phyloP scores from a whole-genome alignment of 352 stramenopile species.

The Phytopythium mirpurense region DNA sequence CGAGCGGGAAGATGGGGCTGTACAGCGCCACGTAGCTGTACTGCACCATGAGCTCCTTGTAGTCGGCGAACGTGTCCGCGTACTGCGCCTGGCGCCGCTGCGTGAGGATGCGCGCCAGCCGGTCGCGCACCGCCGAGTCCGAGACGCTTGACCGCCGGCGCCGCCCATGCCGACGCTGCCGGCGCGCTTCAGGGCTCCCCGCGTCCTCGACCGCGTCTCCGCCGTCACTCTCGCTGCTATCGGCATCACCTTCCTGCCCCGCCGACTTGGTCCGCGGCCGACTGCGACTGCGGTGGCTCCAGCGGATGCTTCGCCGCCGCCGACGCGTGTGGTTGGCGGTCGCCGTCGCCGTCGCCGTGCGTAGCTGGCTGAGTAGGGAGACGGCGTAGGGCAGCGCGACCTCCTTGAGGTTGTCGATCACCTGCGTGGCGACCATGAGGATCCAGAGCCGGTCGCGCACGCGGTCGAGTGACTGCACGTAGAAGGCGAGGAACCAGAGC shows the following conservation, averaged over 20 bases:
- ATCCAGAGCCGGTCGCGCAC: conserved; percentile 66
- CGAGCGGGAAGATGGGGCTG: conserved; percentile 87
- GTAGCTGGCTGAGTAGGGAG: conserved; percentile 35
- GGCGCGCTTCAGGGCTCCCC: not conserved
- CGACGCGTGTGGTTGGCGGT: conserved; percentile 32
- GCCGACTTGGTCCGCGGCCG: not conserved
- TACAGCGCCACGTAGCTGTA: conserved; percentile 93
- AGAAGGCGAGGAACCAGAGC: conserved; percentile 64
- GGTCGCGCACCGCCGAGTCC: conserved; percentile 23
- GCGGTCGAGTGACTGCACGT: conserved; percentile 44
- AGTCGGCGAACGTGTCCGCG: conserved; percentile 62
- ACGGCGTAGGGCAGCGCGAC: conserved; percentile 46
- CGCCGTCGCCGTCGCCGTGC: conserved; percentile 14
- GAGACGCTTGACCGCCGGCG: conserved; percentile 12
- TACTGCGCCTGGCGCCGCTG: conserved; percentile 61
- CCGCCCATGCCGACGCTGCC: not conserved
- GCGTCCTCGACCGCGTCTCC: conserved; percentile 12
- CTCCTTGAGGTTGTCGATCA: conserved; percentile 71
- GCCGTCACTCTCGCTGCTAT: conserved; percentile 15
- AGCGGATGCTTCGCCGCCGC: conserved; percentile 5
- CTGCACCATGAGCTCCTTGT: conserved; percentile 86
- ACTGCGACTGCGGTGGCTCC: conserved; percentile 4
- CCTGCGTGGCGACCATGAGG: conserved; percentile 55
- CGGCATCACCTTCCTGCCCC: not conserved
- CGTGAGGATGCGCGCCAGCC: conserved; percentile 45